Percentiles rank a stretch among this genome's conserved stretches.
Evolutionary conservation across 306 rosid genomes (phyloP).

Genomic region (Senna tora): DNA sequence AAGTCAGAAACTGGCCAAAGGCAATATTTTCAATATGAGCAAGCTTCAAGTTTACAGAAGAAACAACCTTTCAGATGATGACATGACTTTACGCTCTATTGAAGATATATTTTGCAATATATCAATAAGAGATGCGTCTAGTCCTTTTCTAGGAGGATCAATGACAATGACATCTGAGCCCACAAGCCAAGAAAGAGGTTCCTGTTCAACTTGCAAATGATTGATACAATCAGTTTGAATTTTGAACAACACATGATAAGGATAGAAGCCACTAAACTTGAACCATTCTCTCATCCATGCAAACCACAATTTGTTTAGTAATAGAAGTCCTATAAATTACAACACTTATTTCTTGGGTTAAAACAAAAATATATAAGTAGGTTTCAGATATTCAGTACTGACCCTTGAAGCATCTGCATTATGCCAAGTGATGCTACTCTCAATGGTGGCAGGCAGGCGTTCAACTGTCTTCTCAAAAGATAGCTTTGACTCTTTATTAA

Average conservation of each 20-base stretch:
- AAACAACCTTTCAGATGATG: conserved; percentile 64
- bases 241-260: conserved; percentile 28
- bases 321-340: conserved; percentile 1
- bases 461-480: conserved; percentile 90
- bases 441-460: conserved; percentile 65
- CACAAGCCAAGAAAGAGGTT: conserved; percentile 82
- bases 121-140: conserved; percentile 74
- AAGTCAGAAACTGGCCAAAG: conserved; percentile 40
- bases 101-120: conserved; percentile 62
- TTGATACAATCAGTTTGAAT: conserved; percentile 30
- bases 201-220: conserved; percentile 60
- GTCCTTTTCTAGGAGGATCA: conserved; percentile 97
- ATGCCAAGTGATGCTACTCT: conserved; percentile 90
- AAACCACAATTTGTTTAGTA: not conserved
- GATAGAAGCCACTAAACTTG: conserved; percentile 15
- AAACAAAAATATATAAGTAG: conserved; percentile 33
- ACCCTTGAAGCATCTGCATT: conserved; percentile 90
- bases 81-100: conserved; percentile 56
- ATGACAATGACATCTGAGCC: conserved; percentile 89
- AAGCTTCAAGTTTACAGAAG: conserved; percentile 37
- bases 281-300: not conserved
- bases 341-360: conserved; percentile 19
- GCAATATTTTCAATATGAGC: conserved; percentile 30
- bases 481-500: conserved; percentile 84
- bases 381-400: conserved; percentile 41